Evolutionary conservation across 805 yeast species (phyloP).

Genomic region (Tetrapisispora phaffii): DNA sequence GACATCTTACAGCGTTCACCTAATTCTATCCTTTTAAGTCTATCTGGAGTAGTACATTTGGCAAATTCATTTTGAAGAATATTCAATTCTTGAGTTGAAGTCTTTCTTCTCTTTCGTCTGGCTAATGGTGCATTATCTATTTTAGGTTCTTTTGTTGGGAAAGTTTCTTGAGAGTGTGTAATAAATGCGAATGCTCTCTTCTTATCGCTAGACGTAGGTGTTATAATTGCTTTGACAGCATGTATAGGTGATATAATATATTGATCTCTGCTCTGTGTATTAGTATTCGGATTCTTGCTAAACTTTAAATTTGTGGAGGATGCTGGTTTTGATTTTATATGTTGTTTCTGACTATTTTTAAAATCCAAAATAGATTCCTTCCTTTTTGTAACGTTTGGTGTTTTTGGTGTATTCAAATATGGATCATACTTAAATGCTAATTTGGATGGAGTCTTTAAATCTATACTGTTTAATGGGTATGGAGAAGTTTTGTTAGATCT

Average conservation of each 20-base stretch:
- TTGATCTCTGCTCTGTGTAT: slow-evolving; percentile 9
- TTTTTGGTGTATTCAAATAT: slow-evolving; percentile 2
- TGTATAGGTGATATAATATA: slow-evolving; percentile 26
- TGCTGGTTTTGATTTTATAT: neutral
- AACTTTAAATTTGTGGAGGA: neutral
- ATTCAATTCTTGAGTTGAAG: slow-evolving; percentile 76
- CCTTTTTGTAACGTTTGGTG: neutral
- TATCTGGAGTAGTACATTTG: slow-evolving; percentile 72
- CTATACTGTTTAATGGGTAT: neutral
- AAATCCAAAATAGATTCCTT: neutral
- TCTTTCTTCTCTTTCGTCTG: slow-evolving; percentile 89
- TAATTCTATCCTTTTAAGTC: slow-evolving; percentile 61
- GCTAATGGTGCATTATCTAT: slow-evolving; percentile 90
- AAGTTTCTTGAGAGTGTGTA: slow-evolving; percentile 85
- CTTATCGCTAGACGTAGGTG: slow-evolving; percentile 26
- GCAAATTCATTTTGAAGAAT: slow-evolving; percentile 74
- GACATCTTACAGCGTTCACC: slow-evolving; percentile 81
- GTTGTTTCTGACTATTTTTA: neutral
- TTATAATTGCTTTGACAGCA: slow-evolving; percentile 25
- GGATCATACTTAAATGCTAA: neutral
- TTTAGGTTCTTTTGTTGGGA: slow-evolving; percentile 68
- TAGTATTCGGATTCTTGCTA: neutral
- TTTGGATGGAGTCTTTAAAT: neutral
- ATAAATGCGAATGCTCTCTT: slow-evolving; percentile 67
- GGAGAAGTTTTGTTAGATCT: neutral